These are phyloP conservation scores for Aegilops bicornis DNA, from an alignment of 176 grass and related monocot species.

Conservation along the genomic window DNA sequence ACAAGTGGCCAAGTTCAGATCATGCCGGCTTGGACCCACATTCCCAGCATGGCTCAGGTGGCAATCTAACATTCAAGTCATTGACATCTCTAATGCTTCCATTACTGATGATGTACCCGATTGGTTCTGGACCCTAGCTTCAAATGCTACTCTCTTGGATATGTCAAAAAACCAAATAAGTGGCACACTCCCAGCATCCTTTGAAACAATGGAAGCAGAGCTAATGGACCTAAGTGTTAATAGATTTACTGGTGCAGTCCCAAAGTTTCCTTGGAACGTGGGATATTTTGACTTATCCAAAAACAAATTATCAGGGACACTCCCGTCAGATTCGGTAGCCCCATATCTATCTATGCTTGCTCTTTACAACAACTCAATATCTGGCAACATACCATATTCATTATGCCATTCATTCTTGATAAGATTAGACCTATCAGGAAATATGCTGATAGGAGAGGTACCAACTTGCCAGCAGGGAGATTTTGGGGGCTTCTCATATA, in stretches of 20 bases:
- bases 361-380: constrained; percentile 6
- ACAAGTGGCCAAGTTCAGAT: too few species aligned
- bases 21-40: not conserved
- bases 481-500: not conserved
- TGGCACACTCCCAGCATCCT: not conserved
- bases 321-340: not conserved
- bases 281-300: not conserved
- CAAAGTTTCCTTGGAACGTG: not conserved
- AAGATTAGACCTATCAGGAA: not conserved
- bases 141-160: not conserved
- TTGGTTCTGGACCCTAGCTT: not conserved
- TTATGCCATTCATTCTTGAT: not conserved
- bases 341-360: fast-evolving
- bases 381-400: constrained; percentile 10
- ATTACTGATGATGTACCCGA: not conserved
- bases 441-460: not conserved
- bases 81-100: constrained; percentile 5
- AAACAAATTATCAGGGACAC: constrained; percentile 12
- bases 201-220: not conserved
- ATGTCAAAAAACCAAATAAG: constrained; percentile 13
- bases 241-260: not conserved
- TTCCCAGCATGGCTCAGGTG: constrained; percentile 11
- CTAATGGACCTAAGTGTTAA: not conserved
- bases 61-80: not conserved
- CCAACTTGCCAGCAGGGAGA: not conserved